These are phyloP conservation scores for Cryptococcus jaspeensis DNA, from an alignment of 1,284 basidiomycete species.

Conservation along the genomic window DNA sequence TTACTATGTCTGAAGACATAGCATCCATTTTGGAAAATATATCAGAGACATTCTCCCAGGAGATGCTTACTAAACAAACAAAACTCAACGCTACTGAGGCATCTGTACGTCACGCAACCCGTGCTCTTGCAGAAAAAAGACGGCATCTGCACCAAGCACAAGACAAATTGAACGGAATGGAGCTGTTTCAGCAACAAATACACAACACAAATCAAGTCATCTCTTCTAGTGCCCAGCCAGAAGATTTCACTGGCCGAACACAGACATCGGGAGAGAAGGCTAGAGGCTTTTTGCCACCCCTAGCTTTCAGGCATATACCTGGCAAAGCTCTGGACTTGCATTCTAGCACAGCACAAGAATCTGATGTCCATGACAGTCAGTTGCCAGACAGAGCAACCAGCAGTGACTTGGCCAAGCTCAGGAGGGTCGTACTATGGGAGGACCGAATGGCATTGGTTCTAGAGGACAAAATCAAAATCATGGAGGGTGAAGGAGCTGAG, in stretches of 20 bases:
- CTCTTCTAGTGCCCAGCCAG: background rate
- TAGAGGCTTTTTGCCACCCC: conserved; percentile 52
- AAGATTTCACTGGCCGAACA: conserved; percentile 86
- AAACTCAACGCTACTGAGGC: conserved; percentile 79
- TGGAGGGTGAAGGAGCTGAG: conserved; percentile 77
- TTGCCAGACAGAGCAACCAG: conserved; percentile 55
- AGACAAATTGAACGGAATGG: conserved; percentile 67
- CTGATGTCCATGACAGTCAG: conserved; percentile 57
- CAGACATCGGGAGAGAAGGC: conserved; percentile 54
- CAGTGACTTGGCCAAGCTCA: conserved; percentile 63
- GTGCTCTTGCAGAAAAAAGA: conserved; percentile 83
- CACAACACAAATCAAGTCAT: conserved; percentile 77
- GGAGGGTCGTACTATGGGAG: conserved; percentile 79
- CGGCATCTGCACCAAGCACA: conserved; percentile 77
- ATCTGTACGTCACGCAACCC: conserved; percentile 83
- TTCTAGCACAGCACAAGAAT: background rate
- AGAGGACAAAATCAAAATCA: conserved; percentile 63
- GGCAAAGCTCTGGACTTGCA: background rate
- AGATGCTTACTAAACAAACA: conserved; percentile 84
- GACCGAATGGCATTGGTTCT: conserved; percentile 71
- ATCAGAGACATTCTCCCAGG: conserved; percentile 64
- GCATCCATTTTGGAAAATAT: conserved; percentile 52
- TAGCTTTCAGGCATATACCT: conserved; percentile 19
- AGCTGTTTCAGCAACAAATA: conserved; percentile 71
- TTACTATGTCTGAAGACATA: conserved; percentile 71